Evolutionary conservation across 2,329 filamentous ascomycete genomes (phyloP), one percentile per base, ranked within the genome.

Genomic region (Trichoderma oligosporum): DNA sequence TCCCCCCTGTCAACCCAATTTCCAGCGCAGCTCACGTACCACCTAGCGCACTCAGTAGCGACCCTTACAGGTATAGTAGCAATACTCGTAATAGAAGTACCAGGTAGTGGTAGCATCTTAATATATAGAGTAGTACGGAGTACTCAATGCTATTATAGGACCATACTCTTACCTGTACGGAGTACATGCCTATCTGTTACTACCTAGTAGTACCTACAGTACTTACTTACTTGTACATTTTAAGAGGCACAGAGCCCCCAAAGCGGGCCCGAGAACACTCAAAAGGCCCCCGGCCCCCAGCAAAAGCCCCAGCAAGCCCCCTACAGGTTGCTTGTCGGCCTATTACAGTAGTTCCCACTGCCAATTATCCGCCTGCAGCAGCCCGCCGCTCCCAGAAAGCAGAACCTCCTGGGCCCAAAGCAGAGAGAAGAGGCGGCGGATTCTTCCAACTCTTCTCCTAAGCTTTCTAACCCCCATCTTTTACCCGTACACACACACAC

Each of bases 11-110:
- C 58, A 31, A 27, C 41, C 58, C 55, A 61, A 60, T 60, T 61
- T 61, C 60, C 60, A 61, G 58, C 39, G 58, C 46, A 45, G 54
- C 39, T 54, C 54, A 58, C 54, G 54, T 41, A 52, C 60, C 60
- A 60, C 53, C 46, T 18, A 16, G 46, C n/a, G 41, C 24, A 14
- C 56, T n/a, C 31, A 33, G 4, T n/a, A 29, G 24, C 42, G 16
- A 2, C 14, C 31, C 25, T n/a, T 7, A 29, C 20, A 48, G 20
- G 36, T 18, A 48, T 38, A 39, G 27, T 27, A 33, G 31, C n/a
- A n/a, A n/a, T n/a, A n/a, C n/a, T n/a, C n/a, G n/a, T n/a, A n/a
- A n/a, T n/a, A n/a, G n/a, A n/a, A n/a, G n/a, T n/a, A n/a, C n/a
- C n/a, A n/a, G n/a, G n/a, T n/a, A n/a, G n/a, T n/a, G n/a, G n/a